These are phyloP conservation scores for Carex kokanica DNA, from an alignment of 176 grass and related monocot species.

Conservation along the genomic window DNA sequence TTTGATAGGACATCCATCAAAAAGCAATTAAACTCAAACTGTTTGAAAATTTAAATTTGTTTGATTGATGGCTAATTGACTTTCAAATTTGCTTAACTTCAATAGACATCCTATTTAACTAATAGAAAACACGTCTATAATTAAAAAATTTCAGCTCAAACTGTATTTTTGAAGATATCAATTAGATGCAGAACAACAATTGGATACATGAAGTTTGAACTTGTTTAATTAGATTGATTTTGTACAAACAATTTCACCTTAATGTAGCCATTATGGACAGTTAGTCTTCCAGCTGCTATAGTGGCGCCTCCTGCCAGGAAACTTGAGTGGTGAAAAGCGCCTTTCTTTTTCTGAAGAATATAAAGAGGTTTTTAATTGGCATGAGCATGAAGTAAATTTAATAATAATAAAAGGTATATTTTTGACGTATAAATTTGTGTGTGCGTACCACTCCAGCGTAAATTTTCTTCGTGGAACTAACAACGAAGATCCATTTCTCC, in stretches of 20 bases:
- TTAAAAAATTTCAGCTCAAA: not conserved
- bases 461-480: constrained; percentile 34
- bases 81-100: not conserved
- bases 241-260: constrained; percentile 35
- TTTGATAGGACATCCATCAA: not conserved
- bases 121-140: not conserved
- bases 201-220: not conserved
- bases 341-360: constrained; percentile 52
- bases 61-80: not conserved
- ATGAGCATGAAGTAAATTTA: no score
- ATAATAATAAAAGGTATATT: not conserved
- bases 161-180: not conserved
- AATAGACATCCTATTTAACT: not conserved
- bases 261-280: constrained; percentile 52
- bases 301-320: constrained; percentile 80
- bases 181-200: not conserved
- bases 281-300: constrained; percentile 58
- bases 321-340: constrained; percentile 76
- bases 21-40: not conserved
- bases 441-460: constrained; percentile 35
- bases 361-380: not conserved
- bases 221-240: not conserved
- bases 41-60: not conserved
- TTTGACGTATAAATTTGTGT: not conserved
- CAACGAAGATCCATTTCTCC: constrained; percentile 45